phyloP scores from a whole-genome alignment of 2,329 filamentous ascomycete genomes.

The Sclerotinia subarctica region DNA sequence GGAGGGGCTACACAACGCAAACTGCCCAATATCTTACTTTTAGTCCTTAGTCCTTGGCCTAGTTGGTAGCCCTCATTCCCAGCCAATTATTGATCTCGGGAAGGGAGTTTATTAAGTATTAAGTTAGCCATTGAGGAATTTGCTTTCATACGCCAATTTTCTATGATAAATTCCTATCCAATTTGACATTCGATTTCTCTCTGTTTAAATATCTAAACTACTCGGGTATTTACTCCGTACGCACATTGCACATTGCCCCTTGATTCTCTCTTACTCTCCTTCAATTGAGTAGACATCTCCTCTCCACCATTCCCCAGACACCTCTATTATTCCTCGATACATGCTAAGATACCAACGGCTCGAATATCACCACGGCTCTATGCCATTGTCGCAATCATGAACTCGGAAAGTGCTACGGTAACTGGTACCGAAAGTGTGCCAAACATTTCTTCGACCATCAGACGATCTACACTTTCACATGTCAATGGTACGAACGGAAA shows the following conservation, averaged over 20 bases:
- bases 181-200: conserved; percentile 8
- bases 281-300: neutral
- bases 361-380: neutral
- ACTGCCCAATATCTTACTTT: too few relatives aligned
- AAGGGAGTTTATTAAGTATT: neutral
- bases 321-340: neutral
- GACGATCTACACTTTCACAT: conserved; percentile 33
- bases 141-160: neutral
- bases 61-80: neutral
- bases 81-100: conserved; percentile 11
- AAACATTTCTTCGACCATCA: conserved; percentile 24
- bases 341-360: conserved; percentile 1
- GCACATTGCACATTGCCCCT: neutral
- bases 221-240: neutral
- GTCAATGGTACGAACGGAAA: conserved; percentile 18
- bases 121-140: conserved; percentile 11
- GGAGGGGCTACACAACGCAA: too few relatives aligned
- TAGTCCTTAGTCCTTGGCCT: neutral
- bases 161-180: neutral
- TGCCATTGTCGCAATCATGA: conserved; percentile 25
- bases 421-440: conserved; percentile 26
- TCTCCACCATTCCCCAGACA: neutral
- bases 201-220: neutral
- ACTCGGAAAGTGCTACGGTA: conserved; percentile 30
- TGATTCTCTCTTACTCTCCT: neutral